Evolutionary conservation across 2,329 filamentous ascomycete genomes (phyloP), one percentile per base, ranked within the genome.

Genomic region (Amauroascus niger): DNA sequence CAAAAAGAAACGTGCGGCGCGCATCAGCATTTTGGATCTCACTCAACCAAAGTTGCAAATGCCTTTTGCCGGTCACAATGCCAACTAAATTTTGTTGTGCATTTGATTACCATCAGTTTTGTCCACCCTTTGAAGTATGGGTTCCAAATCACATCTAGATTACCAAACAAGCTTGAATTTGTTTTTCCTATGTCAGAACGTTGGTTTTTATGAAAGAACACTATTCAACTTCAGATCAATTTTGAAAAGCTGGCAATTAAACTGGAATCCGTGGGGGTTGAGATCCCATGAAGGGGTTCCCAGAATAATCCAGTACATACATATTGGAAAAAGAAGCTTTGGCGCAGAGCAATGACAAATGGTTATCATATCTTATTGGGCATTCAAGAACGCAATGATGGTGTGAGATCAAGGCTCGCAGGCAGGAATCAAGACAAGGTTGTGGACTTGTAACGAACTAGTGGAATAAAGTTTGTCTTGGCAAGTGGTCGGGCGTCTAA

Each of bases 1-100:
- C 28, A 1, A 40, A 49, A 14, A 20, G 26, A 48, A 41, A 33
- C 47, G 43, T 11, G n/a, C 39, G 33, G 37, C 30, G 16, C 46
- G 46, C 1, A 39, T 54, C n/a, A 54, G 46, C 43, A 33, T 54
- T n/a, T 20, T 56, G 39, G 55, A 56, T 40, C 30, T 56, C 13
- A 56, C 55, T 6, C 49, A 30, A 50, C 28, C 5, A 7, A 20
- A 49, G 14, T 30, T 43, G 40, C 6, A n/a, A n/a, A n/a, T n/a
- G n/a, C n/a, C n/a, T n/a, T n/a, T n/a, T n/a, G n/a, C n/a, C n/a
- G n/a, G n/a, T n/a, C n/a, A n/a, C n/a, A n/a, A n/a, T n/a, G n/a
- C n/a, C n/a, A n/a, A n/a, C n/a, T n/a, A n/a, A n/a, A n/a, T n/a
- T n/a, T n/a, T n/a, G n/a, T n/a, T n/a, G n/a, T n/a, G n/a, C n/a